phyloP scores from a whole-genome alignment of 805 yeast genomes.

The Metschnikowia similis region DNA sequence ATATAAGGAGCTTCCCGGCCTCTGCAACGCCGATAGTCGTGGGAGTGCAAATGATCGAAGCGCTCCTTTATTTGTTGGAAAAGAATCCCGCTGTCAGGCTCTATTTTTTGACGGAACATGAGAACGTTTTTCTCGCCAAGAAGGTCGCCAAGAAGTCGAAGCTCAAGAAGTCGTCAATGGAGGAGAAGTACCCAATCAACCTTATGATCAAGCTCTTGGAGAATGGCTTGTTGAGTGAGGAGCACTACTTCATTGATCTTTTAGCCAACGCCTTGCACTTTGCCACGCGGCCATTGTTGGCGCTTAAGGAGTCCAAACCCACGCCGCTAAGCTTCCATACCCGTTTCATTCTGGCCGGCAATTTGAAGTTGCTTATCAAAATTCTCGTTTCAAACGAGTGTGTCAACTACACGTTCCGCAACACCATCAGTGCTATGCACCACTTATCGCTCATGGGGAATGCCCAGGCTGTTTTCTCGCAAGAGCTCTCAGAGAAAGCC shows the following conservation, averaged over 20 bases:
- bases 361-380: conserved; percentile 58
- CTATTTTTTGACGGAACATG: conserved; percentile 76
- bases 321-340: conserved; percentile 42
- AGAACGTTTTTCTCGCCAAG: conserved; percentile 35
- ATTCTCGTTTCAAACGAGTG: conserved; percentile 79
- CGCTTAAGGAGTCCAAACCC: conserved; percentile 28
- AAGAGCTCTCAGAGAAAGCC: conserved; percentile 64
- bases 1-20: conserved; percentile 35
- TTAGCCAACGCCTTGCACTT: conserved; percentile 71
- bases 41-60: conserved; percentile 74
- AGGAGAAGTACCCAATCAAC: conserved; percentile 68
- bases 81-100: conserved; percentile 63
- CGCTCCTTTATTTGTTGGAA: conserved; percentile 66
- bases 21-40: conserved; percentile 66
- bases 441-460: conserved; percentile 59
- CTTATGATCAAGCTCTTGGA: conserved; percentile 59
- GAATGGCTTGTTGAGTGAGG: conserved; percentile 61
- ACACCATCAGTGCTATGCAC: conserved; percentile 76
- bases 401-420: conserved; percentile 78
- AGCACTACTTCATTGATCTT: conserved; percentile 70
- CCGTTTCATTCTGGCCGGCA: conserved; percentile 50
- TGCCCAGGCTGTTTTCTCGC: conserved; percentile 62
- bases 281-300: conserved; percentile 66
- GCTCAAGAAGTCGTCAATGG: conserved; percentile 25
- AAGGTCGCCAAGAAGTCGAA: conserved; percentile 31